Evolutionary conservation across 345 rosid species (phyloP), one percentile per base, ranked within the genome.

Genomic region (Camelina neglecta): DNA sequence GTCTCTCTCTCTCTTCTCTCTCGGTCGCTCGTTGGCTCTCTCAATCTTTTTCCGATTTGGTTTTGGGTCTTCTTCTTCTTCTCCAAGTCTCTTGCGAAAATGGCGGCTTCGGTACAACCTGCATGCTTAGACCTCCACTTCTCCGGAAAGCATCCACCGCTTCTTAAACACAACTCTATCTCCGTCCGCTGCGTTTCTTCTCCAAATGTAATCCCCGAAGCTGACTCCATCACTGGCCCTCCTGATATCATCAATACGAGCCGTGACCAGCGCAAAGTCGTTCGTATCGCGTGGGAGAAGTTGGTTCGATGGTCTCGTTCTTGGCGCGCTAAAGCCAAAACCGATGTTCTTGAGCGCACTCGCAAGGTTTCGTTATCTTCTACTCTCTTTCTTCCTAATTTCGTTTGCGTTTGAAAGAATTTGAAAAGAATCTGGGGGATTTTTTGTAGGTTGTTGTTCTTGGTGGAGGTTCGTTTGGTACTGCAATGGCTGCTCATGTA

Each of bases 401-500:
- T 2, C 45, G 10, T 20, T 58, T 60, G 50, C 41, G 41, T 26
- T 36, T 49, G 10, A 12, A 29, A 35, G 38, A 57, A 11, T 23
- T 59, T 59, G 57, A 70, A 49, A 53, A 41, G 50, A 54, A 55
- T 61, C n/a, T 67, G 57, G 41, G 31, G 23, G n/a, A 26, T 29
- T 3, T 4, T 6, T 48, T 73, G 66, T 67, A 93, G 98, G 97
- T 93, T 59, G 98, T 89, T 72, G 98, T 93, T 80, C 91, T 93
- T 60, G 98, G 98, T 67, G 98, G 98, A 59, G 98, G 98, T 35
- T 93, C 98, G 23, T 93, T 93, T 80, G 98, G 93, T 67, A 93
- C 97, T 0, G 97, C 97, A 61, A 89, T 93, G 97, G 97, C 97
- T 29, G 92, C 98, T 4, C 98, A 93, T 78, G 84, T 91, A 77